A percentile compares a stretch with the other conserved stretches of the same genome.
These are phyloP conservation scores for Umbellularia californica DNA, from an alignment of 164 flowering plant species.

Conservation along the genomic window DNA sequence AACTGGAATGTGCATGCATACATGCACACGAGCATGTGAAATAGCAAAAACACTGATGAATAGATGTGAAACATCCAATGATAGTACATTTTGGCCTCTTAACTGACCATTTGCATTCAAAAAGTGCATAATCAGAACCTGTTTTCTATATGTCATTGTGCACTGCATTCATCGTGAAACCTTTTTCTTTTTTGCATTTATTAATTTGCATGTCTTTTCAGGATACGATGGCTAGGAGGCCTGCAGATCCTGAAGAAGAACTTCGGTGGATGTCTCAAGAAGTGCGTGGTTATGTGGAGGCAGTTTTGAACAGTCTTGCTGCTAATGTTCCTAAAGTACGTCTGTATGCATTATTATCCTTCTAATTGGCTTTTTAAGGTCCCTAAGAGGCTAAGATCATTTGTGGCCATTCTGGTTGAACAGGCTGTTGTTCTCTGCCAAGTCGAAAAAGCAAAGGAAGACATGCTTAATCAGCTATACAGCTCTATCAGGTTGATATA, in stretches of 20 bases:
- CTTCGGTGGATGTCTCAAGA: constrained; percentile 99
- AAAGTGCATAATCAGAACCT: no score
- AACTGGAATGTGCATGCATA: no score
- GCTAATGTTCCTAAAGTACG: constrained; percentile 95
- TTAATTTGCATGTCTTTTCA: constrained; percentile 18
- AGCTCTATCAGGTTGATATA: constrained; percentile 72
- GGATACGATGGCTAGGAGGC: constrained; percentile 96
- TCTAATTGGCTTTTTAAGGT: not conserved
- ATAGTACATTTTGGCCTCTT: no score
- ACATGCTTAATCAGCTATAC: constrained; percentile 94
- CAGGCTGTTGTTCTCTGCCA: constrained; percentile 99
- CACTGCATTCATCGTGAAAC: no score
- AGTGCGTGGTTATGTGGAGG: constrained; percentile 99
- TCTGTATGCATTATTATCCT: not conserved
- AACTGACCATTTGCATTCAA: no score
- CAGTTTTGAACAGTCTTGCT: constrained; percentile 93
- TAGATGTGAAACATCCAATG: no score
- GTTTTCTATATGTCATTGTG: no score
- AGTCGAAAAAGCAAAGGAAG: constrained; percentile 99
- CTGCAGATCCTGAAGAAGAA: constrained; percentile 99
- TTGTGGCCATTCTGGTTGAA: not conserved
- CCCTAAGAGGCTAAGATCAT: not conserved
- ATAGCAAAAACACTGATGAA: no score
- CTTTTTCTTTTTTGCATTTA: not conserved
- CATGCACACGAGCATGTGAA: no score